Conservation (phyloP, 495 filamentous ascomycete genomes). For the Peziza echinospora region DNA sequence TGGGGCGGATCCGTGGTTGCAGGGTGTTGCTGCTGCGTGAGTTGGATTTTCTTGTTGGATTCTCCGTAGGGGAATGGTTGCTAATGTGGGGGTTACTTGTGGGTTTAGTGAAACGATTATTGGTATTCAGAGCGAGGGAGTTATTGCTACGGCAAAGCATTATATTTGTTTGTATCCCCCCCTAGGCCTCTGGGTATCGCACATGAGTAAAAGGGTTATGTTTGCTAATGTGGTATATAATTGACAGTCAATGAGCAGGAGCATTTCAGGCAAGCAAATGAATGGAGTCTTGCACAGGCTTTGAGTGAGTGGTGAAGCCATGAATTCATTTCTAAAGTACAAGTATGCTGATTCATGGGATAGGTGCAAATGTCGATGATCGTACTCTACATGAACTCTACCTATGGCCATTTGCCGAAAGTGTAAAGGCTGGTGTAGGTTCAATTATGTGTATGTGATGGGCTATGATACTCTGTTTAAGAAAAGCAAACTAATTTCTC, state of each 20-base stretch:
- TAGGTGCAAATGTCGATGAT: conserved; percentile 68
- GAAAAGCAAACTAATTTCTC: no score
- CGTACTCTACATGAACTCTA: conserved; percentile 68
- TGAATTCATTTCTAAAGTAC: no score
- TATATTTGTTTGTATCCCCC: conserved; percentile 12
- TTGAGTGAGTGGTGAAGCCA: conserved; percentile 1
- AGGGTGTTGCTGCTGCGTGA: conserved; percentile 43
- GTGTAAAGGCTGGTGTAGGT: conserved; percentile 65
- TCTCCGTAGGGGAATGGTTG: conserved; percentile 21
- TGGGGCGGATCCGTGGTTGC: conserved; percentile 53
- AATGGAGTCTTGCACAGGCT: conserved; percentile 30
- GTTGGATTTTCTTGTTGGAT: no score
- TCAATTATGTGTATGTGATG: conserved; percentile 53
- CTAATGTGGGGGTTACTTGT: no score
- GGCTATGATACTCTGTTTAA: conserved; percentile 3
- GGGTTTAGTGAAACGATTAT: conserved; percentile 22
- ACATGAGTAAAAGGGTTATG: no score
- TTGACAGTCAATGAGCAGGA: conserved; percentile 68
- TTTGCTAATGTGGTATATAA: no score
- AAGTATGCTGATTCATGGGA: conserved; percentile 41
- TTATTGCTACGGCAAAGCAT: conserved; percentile 74
- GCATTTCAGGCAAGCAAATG: conserved; percentile 51
- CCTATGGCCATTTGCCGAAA: conserved; percentile 76
- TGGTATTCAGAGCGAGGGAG: conserved; percentile 58
- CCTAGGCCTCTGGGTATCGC: no score